Base-by-base conservation (phyloP, 768 basidiomycete species). In the Saitozyma podzolica region DNA sequence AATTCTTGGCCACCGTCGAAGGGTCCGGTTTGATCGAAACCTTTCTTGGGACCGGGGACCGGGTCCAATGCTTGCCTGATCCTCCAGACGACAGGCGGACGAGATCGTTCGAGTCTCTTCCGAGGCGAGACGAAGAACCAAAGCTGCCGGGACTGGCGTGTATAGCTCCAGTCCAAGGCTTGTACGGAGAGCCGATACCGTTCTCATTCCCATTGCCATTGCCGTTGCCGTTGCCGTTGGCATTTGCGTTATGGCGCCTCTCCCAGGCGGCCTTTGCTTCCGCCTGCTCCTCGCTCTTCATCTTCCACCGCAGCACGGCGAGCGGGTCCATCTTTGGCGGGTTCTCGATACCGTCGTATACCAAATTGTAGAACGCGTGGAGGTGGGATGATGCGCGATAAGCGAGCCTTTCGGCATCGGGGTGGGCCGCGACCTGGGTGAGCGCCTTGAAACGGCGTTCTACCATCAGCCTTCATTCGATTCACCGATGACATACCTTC, bases 381-480 rank as follows among this genome's bases (percentile, higher is more conserved):
- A 76, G 61, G 51, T 73, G 73, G 8, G 70, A 57, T 11, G 61
- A 53, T 0, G 66, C 63, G 8, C 56, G 56, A 48, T 72, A 70
- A 8, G 75, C 72, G 10, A 53, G 40, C n/a, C 63, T 58, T 49
- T 72, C 68, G 8, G 66, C 41, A 11, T 54, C 51, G 6, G 75
- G 75, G 63, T 76, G 75, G 1, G 74, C 74, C 9, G 71, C 67
- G 47, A 75, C 68, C 50, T 72, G 75, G 8, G 66, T 69, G 7
- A 74, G 63, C 49, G 70, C 70, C 6, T 60, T 55, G 60, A 54
- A 74, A 16, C 68, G 66, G 20, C 72, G 71, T 51, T 75, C 74
- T 74, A 41, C 6, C 11, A 57, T 62, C 45, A 69, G 61, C 61
- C 41, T 20, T 41, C 40, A 20, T 8, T 16, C 40, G 9, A 6